Base-by-base conservation (phyloP, 2,329 filamentous ascomycete genomes). In the Fusarium sp. region DNA sequence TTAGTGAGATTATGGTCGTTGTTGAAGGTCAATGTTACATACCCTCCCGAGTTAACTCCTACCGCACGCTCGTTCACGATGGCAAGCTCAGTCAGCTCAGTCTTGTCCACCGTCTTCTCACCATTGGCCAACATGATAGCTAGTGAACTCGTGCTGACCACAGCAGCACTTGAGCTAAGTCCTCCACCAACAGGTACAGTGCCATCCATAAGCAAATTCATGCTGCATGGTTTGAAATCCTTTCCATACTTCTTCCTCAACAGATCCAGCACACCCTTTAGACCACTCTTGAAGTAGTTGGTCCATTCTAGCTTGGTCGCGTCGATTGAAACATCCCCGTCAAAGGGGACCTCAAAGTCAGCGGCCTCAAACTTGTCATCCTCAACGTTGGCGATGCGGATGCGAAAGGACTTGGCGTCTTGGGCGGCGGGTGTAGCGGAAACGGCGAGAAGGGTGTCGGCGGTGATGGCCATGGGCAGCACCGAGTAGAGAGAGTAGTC, bases 401-500 rank as follows among this genome's bases (percentile, higher is more conserved):
- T 88, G 67, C 86, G 91, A 74, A 91, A 92, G 3, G 88, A 85
- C 54, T 88, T 87, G 25, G 84, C 82, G 35, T 82, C 82, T 10
- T 86, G 84, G 11, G 87, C 84, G 10, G 85, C 80, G 44, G 88
- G 82, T 33, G 87, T 86, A 64, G 87, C 84, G 77, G 82, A 88
- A 42, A 98, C 93, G 59, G 96, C 96, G 79, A 99, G 89, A 67
- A 99, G 88, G 64, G 95, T 92, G 82, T 99, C 96, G 71, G 94
- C 93, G 10, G 93, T 94, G 75, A 98, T 95, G 71, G 96, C 96
- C 91, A 98, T 98, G 59, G 96, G 96, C 30, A 99, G 88, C 67
- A 98, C 95, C 77, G 96, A 92, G 86, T 98, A 99, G 25, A 99
- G 90, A 19, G 94, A 97, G 85, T 99, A 99, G 86, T 99, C 96